Conservation (phyloP, 768 basidiomycete species). For the Podaxis pistillaris region DNA sequence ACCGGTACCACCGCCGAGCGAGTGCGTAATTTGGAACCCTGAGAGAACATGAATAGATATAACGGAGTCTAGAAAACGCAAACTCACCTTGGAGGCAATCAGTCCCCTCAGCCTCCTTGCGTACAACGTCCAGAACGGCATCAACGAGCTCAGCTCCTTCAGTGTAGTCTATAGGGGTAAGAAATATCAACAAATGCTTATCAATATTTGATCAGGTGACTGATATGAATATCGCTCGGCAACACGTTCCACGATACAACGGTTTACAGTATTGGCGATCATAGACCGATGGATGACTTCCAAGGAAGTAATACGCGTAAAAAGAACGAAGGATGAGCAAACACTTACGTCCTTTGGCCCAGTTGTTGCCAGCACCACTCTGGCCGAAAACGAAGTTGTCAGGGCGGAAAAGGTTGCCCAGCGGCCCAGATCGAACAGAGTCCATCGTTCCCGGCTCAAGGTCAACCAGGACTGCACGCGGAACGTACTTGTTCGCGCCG, state of each 20-base stretch:
- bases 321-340: constrained; percentile 9
- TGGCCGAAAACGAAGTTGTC: constrained; percentile 99
- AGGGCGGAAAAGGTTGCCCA: constrained; percentile 92
- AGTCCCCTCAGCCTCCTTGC: constrained; percentile 97
- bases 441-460: constrained; percentile 98
- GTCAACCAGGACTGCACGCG: constrained; percentile 95
- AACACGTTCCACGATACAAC: constrained; percentile 13
- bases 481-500: constrained; percentile 95
- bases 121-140: constrained; percentile 95
- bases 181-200: constrained; percentile 17
- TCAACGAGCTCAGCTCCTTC: constrained; percentile 99
- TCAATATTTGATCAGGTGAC: constrained; percentile 16
- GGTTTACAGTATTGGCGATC: constrained; percentile 21
- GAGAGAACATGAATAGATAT: constrained; percentile 21
- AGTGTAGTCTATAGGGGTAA: constrained; percentile 63
- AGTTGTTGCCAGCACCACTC: constrained; percentile 99
- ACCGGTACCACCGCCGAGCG: constrained; percentile 98
- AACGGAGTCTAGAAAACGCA: constrained; percentile 6
- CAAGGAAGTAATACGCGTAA: neutral
- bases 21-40: constrained; percentile 99
- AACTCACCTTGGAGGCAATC: constrained; percentile 92
- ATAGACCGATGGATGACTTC: neutral
- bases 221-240: constrained; percentile 10
- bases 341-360: constrained; percentile 98
- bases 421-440: constrained; percentile 85